These are phyloP conservation scores for Eimeria necatrix DNA, from an alignment of 169 alveolate species.

Conservation along the genomic window DNA sequence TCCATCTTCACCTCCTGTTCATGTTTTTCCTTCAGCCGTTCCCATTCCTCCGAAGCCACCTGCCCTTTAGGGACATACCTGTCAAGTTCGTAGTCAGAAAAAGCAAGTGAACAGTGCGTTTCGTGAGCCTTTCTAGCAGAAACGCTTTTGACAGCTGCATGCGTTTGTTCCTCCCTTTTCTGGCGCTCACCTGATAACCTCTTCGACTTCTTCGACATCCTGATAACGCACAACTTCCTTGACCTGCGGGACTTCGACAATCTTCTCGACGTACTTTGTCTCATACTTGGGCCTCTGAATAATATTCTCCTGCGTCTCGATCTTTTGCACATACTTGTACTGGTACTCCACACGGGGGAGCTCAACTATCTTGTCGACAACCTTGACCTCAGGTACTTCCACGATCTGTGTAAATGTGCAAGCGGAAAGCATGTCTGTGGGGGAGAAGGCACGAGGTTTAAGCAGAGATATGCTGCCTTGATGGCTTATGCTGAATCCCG, in stretches of 20 bases:
- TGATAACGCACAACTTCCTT: slow-evolving; percentile 88
- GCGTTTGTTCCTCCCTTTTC: neutral
- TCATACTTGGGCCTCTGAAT: slow-evolving; percentile 88
- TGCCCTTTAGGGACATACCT: slow-evolving; percentile 87
- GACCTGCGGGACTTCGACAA: slow-evolving; percentile 88
- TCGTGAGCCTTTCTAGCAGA: neutral
- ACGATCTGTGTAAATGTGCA: slow-evolving; percentile 83
- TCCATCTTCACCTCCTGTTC: slow-evolving; percentile 75
- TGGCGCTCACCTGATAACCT: slow-evolving; percentile 84
- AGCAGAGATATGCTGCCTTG: neutral
- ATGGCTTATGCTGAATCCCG: neutral
- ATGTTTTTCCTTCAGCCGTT: slow-evolving; percentile 74
- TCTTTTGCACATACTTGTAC: slow-evolving; percentile 89
- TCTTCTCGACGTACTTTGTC: slow-evolving; percentile 89
- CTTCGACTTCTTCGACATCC: slow-evolving; percentile 88
- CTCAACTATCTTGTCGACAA: slow-evolving; percentile 90
- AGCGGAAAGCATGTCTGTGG: neutral
- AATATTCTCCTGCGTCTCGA: slow-evolving; percentile 89
- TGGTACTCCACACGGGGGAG: slow-evolving; percentile 88
- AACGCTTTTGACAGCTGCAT: neutral
- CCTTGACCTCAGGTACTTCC: slow-evolving; percentile 91
- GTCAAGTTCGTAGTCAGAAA: neutral
- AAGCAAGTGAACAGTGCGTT: neutral
- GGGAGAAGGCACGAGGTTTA: neutral
- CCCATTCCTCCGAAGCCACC: slow-evolving; percentile 83